These are phyloP conservation scores for Crithidia mellificae DNA, from an alignment of 208 protist species.

Conservation along the genomic window DNA sequence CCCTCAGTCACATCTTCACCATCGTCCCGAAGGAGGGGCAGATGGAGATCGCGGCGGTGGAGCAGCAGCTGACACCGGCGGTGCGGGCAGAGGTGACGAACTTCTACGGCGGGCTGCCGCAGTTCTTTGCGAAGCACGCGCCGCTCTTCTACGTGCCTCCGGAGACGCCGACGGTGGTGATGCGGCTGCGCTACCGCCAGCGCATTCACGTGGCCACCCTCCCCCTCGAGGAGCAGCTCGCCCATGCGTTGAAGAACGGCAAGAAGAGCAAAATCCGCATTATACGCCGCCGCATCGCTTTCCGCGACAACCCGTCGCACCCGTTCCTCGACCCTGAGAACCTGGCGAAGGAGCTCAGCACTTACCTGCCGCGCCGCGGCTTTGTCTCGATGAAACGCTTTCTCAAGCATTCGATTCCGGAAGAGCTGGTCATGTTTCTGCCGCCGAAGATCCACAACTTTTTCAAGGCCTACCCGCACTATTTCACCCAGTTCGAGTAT, in stretches of 20 bases:
- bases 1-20: conserved; percentile 54
- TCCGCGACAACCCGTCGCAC: conserved; percentile 81
- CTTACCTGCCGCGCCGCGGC: conserved; percentile 73
- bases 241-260: conserved; percentile 53
- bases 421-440: conserved; percentile 78
- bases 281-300: conserved; percentile 81
- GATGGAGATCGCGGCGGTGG: conserved; percentile 49
- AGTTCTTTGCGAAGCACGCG: conserved; percentile 67
- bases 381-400: conserved; percentile 71
- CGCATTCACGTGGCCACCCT: conserved; percentile 63
- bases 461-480: conserved; percentile 84
- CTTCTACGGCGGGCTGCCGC: conserved; percentile 65
- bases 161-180: conserved; percentile 66
- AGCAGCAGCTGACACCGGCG: conserved; percentile 34
- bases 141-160: conserved; percentile 68
- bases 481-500: conserved; percentile 87
- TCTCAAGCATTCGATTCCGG: conserved; percentile 61
- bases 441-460: conserved; percentile 74
- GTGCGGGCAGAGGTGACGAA: conserved; percentile 46
- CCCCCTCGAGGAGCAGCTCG: conserved; percentile 84
- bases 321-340: conserved; percentile 90
- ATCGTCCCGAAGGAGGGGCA: conserved; percentile 52
- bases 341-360: conserved; percentile 79
- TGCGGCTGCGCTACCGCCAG: conserved; percentile 70
- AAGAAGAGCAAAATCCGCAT: conserved; percentile 69